Evolutionary conservation across 2,329 filamentous ascomycete genomes (phyloP), one percentile per base, ranked within the genome.

Genomic region (Botryotinia narcissicola): DNA sequence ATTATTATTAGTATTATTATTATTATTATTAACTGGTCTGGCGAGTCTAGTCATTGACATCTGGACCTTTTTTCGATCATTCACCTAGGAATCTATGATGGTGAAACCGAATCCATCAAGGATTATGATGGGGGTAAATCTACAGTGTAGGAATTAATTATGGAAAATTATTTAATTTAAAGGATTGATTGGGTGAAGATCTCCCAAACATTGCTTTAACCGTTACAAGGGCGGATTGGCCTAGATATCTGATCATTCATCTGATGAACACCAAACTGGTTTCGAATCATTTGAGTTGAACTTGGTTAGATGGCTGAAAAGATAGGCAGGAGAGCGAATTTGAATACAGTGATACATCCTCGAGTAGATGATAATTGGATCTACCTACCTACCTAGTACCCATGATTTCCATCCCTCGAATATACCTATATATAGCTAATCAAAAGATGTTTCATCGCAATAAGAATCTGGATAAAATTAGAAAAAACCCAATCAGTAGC

Each of bases 51-150:
- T 71, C 59, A 61, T 25, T 70, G 62, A 54, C 42, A 48, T 64
- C 70, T 71, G 70, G 70, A 66, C 70, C 70, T 64, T 71, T 40
- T 20, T 9, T 20, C 12, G 51, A 64, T 42, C 35, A 57, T 54
- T 54, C 48, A n/a, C 48, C 48, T n/a, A 0, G 3, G 48, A 18
- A 57, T 18, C 51, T 4, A 66, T 66, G 59, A 64, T 71, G 44
- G 44, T 71, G 70, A 71, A 71, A 71, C 70, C 25, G 18, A 42
- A 63, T 42, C 46, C 48, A 54, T 57, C 64, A 57, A 68, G 64
- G 64, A 54, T 68, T 18, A 54, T 29, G 44, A 67, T 51, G 42
- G 29, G 12, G 7, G n/a, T 67, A 29, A 29, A 54, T 51, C 48
- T n/a, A 51, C 48, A 51, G 44, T n/a, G 48, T 66, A 25, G 63